Base-by-base conservation (phyloP, 2,329 filamentous ascomycete genomes). In the Hypoxylon sp. region DNA sequence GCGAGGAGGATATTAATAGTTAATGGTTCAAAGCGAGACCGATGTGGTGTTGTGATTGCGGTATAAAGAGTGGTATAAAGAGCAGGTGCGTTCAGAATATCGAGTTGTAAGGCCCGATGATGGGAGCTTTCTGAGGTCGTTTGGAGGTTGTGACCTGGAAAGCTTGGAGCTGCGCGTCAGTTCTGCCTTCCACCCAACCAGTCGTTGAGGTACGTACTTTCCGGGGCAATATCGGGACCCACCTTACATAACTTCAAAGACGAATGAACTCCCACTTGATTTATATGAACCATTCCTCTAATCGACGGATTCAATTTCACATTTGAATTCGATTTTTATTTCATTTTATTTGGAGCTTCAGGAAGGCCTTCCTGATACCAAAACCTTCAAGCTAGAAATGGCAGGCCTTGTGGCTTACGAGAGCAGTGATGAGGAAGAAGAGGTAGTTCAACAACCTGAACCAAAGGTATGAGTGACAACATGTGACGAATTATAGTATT, bases 401-500 rank as follows among this genome's bases (percentile, higher is more conserved):
- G 69, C 69, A 19, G 75, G 72, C 41, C 69, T 79, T 17, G 77
- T 79, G 14, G 70, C 70, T 38, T 79, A 79, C 51, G 76, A 76
- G 49, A 79, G 77, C 49, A 78, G 76, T 49, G 76, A 78, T 41
- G 77, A 78, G 32, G 77, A 78, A 46, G 75, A 77, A 55, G 76
- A 75, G 59, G 66, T 74, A 25, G 63, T 61, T 36, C 67, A 72
- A 28, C 70, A 70, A 36, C 63, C 69, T 5, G 51, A 71, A 65
- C 28, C 62, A 74, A 74, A 78, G 76, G 76, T 78, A 78, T 69
- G 67, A 69, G 75, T 69, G 63, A 69, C 21, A 68, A 72, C 53
- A 62, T 21, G 62, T 69, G 50, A 65, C 53, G 30, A 66, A 25
- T 63, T 49, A 55, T 51, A 59, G 59, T 21, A 45, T 56, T 34